A percentile compares a stretch with the other conserved stretches of the same genome.
phyloP scores from a whole-genome alignment of 805 yeast species.

The Candida taoyuanica region DNA sequence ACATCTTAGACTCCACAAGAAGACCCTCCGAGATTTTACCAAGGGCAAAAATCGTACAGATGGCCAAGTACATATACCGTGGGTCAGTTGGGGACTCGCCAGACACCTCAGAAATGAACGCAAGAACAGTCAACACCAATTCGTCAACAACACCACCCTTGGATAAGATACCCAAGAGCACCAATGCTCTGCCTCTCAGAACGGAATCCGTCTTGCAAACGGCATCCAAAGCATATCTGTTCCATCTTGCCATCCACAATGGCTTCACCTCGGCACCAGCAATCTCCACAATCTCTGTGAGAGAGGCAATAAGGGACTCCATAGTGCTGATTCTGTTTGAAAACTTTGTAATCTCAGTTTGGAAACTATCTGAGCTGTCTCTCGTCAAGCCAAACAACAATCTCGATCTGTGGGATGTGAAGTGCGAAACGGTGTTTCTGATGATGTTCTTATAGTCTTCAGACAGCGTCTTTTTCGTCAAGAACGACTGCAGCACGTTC shows the following conservation, averaged over 20 bases:
- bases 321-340: constrained; percentile 38
- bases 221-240: constrained; percentile 55
- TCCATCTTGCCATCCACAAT: constrained; percentile 64
- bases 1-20: constrained; percentile 28
- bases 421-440: constrained; percentile 37
- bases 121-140: constrained; percentile 36
- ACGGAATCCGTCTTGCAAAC: constrained; percentile 53
- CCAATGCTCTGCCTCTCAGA: constrained; percentile 61
- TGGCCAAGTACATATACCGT: constrained; percentile 20
- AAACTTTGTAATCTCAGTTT: constrained; percentile 34
- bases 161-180: constrained; percentile 66
- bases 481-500: constrained; percentile 66
- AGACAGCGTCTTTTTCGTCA: constrained; percentile 50
- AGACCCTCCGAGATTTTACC: constrained; percentile 37
- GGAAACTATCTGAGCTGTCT: constrained; percentile 36
- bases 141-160: constrained; percentile 58
- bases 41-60: constrained; percentile 37
- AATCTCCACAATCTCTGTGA: constrained; percentile 48
- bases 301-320: constrained; percentile 53
- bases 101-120: constrained; percentile 29
- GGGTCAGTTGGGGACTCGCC: constrained; percentile 28
- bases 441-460: constrained; percentile 36
- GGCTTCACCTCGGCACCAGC: constrained; percentile 45
- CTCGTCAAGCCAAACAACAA: constrained; percentile 68
- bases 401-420: constrained; percentile 58